Evolutionary conservation across 495 filamentous ascomycete species (phyloP).

Genomic region (Penicillium bialowiezense): DNA sequence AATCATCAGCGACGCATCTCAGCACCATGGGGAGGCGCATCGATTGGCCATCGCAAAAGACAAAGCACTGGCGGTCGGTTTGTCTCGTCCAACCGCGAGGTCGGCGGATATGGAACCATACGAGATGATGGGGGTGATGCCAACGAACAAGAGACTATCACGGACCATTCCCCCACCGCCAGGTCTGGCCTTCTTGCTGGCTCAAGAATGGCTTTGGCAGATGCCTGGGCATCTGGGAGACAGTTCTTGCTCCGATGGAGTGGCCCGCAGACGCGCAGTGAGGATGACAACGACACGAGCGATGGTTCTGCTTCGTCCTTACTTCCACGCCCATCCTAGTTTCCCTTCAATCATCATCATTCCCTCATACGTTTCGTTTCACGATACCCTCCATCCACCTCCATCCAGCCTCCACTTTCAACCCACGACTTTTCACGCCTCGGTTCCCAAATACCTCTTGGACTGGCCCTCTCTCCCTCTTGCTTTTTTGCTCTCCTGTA

Average conservation of each 20-base stretch:
- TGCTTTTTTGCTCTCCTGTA: not conserved
- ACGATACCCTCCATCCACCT: not conserved
- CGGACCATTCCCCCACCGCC: not conserved
- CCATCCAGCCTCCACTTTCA: not conserved
- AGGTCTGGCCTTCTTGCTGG: conserved; percentile 26
- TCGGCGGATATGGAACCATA: conserved; percentile 30
- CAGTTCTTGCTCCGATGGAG: conserved; percentile 28
- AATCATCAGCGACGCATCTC: conserved; percentile 26
- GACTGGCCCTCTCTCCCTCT: too few species aligned
- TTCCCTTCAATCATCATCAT: not conserved
- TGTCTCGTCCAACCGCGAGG: not conserved
- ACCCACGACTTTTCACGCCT: not conserved
- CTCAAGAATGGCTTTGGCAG: conserved; percentile 28
- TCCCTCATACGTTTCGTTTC: not conserved
- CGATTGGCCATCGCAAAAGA: conserved; percentile 22
- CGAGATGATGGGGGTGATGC: conserved; percentile 15
- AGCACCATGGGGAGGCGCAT: conserved; percentile 20
- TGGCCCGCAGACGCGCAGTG: conserved; percentile 18
- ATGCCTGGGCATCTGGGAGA: conserved; percentile 28
- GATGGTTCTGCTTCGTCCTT: conserved; percentile 18
- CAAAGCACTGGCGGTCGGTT: conserved; percentile 1
- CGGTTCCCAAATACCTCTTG: not conserved
- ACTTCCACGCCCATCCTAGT: conserved; percentile 9
- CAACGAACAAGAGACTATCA: not conserved
- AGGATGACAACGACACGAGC: not conserved